Conservation (phyloP, 2,329 filamentous ascomycete genomes). For the Dactylellina cionopaga region DNA sequence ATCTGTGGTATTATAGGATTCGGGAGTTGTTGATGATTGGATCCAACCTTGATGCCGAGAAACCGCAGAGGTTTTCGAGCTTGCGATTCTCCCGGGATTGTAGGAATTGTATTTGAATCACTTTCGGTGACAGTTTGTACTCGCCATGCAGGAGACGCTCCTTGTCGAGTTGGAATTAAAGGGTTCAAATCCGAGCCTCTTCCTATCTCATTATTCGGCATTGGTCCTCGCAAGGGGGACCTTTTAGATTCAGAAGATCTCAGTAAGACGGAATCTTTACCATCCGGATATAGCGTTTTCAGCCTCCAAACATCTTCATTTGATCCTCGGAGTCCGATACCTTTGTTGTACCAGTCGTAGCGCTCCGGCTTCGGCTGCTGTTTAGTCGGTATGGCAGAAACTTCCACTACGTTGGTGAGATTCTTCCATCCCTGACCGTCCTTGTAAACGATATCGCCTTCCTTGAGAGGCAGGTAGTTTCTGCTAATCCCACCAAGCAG, state of each 20-base stretch:
- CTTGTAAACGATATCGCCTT: slow-evolving; percentile 20
- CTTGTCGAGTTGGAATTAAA: background rate
- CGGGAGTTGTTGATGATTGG: background rate
- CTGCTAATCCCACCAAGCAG: background rate
- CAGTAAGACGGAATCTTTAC: background rate
- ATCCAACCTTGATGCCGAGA: background rate
- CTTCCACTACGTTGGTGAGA: background rate
- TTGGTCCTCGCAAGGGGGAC: background rate
- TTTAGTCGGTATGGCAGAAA: background rate
- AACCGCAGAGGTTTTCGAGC: background rate
- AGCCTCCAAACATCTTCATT: background rate
- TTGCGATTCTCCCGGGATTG: background rate
- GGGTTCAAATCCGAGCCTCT: background rate
- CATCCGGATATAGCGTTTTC: slow-evolving; percentile 2
- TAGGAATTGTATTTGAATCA: background rate
- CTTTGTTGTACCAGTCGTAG: background rate
- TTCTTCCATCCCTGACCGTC: background rate
- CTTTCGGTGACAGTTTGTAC: too few species aligned
- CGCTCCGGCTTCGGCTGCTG: background rate
- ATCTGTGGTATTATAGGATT: background rate
- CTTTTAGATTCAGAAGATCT: background rate
- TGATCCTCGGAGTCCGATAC: background rate
- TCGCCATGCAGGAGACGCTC: too few species aligned
- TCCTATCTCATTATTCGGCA: background rate
- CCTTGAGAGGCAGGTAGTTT: background rate